Evolutionary conservation across 108 stramenopile genomes (phyloP), one percentile per base, ranked within the genome.

Genomic region (Nitzschia inconspicua): DNA sequence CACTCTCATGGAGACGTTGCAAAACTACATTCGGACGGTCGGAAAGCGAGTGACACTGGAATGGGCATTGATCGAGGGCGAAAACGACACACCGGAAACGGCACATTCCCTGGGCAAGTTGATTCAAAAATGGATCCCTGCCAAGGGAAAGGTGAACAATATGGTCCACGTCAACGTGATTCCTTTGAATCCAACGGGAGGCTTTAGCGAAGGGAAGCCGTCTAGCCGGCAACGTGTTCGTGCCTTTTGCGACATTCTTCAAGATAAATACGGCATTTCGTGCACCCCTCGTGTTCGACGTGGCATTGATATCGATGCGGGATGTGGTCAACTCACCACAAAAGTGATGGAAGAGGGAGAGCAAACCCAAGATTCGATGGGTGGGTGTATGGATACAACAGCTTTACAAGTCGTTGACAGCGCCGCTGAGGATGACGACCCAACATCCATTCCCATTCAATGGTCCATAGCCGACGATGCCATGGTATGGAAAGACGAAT

Each of bases 221-320:
- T 71, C 76, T 4, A 73, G 68, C 1, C 65, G 77, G 28, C 32
- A 58, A 26, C 72, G 68, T 36, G 91, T 93, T 53, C 59, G 86
- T 25, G 72, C 66, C 14, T 93, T 95, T 77, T 72, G 79, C 3
- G 57, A 68, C 9, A 83, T 85, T 26, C 53, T 95, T 55, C 70
- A 80, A 63, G 65, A 73, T 20, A 77, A 84, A 26, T 91, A 81
- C 63, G 72, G 88, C 0, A 66, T 94, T 19, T 44, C 75, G 31
- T 77, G 83, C 27, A 95, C 95, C n/a, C 83, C 86, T 4, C 77
- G 96, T 35, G 93, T 96, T 51, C 81, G 97, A 50, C 72, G 97
- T n/a, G 97, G 97, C 13, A 96, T 98, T 60, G 97, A 98, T 77
- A 97, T 98, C 57, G 83, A 97, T 65, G 97, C 97, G 30, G 97